Conservation (phyloP, 257 asterid species). For the Nicotiana tabacum region DNA sequence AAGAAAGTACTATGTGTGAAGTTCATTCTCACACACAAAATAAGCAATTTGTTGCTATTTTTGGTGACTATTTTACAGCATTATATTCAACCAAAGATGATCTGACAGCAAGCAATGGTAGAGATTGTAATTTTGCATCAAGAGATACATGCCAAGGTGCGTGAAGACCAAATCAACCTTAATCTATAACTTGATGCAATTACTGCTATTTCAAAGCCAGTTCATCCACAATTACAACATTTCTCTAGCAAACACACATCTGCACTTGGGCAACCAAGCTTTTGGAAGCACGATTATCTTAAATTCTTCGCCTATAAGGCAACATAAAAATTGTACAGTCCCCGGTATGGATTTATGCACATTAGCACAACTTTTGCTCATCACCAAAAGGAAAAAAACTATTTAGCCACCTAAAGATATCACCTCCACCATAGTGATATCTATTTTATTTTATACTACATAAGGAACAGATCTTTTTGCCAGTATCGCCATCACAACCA, state of each 20-base stretch:
- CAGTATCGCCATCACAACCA: not conserved
- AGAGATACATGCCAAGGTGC: not conserved
- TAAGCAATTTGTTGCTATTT: slow-evolving; percentile 7
- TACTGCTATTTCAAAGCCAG: not conserved
- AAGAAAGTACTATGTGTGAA: not conserved
- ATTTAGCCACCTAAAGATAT: not conserved
- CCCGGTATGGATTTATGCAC: not conserved
- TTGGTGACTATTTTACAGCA: not conserved
- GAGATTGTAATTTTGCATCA: not conserved
- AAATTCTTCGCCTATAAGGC: not conserved
- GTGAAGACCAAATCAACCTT: not conserved
- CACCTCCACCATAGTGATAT: not conserved
- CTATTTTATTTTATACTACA: not conserved
- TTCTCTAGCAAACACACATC: not conserved
- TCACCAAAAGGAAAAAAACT: not conserved
- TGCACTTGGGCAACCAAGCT: not conserved
- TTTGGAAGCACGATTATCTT: not conserved
- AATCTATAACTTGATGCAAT: not conserved
- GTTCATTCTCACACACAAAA: not conserved
- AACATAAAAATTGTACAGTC: not conserved
- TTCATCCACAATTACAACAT: not conserved
- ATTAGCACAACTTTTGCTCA: not conserved
- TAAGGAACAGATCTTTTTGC: not conserved
- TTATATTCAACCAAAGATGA: not conserved
- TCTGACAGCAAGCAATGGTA: not conserved